Evolutionary conservation across 2,329 filamentous ascomycete genomes (phyloP).

Genomic region (Fusarium agapanthi): DNA sequence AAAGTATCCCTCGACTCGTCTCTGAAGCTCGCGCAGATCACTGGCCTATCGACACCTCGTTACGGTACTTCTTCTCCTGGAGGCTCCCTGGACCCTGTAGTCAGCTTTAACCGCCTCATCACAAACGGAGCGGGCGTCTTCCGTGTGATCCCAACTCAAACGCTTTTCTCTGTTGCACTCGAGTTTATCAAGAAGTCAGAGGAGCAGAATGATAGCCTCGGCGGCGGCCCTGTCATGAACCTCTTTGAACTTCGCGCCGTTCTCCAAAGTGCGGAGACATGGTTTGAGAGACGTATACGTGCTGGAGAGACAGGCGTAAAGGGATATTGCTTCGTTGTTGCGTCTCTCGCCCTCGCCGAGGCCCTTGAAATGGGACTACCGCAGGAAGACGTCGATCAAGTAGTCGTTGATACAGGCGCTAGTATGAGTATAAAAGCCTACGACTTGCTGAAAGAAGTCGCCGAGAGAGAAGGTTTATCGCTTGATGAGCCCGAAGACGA

Average conservation of each 20-base stretch:
- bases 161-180: slow-evolving; percentile 53
- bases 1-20: slow-evolving; percentile 58
- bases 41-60: slow-evolving; percentile 38
- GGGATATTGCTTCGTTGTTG: slow-evolving; percentile 49
- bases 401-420: slow-evolving; percentile 41
- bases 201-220: slow-evolving; percentile 49
- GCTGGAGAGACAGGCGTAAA: slow-evolving; percentile 57
- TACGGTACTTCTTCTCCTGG: slow-evolving; percentile 20
- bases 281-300: slow-evolving; percentile 48
- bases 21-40: slow-evolving; percentile 48
- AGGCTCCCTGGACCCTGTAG: slow-evolving; percentile 30
- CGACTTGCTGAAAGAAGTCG: slow-evolving; percentile 47
- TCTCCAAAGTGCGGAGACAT: slow-evolving; percentile 42
- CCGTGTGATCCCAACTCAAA: slow-evolving; percentile 52
- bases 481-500: slow-evolving; percentile 15
- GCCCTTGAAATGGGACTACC: slow-evolving; percentile 44
- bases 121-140: slow-evolving; percentile 55
- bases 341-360: slow-evolving; percentile 46
- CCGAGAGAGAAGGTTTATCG: slow-evolving; percentile 37
- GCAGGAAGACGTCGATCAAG: slow-evolving; percentile 44
- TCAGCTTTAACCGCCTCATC: slow-evolving; percentile 50
- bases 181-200: slow-evolving; percentile 58
- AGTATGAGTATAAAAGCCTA: slow-evolving; percentile 41
- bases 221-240: slow-evolving; percentile 43
- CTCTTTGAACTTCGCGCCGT: slow-evolving; percentile 46